These are phyloP conservation scores for slime mould (Dictyostelium discoideum) DNA, from an alignment of 78 protist species.

Conservation along the genomic window dicty_2.7 NC_007091.3:1417501-1418000, in stretches of 20 bases:
- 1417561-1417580: slow-evolving; percentile 21
- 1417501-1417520: slow-evolving; percentile 44
- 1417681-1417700: background rate
- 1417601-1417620: slow-evolving; percentile 39
- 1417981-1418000: too few relatives aligned
- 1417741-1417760: background rate
- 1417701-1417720: background rate
- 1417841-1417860: slow-evolving; percentile 33
- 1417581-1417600: slow-evolving; percentile 15
- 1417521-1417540: slow-evolving; percentile 11
- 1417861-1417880: slow-evolving; percentile 58
- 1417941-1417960: background rate
- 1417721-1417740: background rate
- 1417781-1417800: background rate
- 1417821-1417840: slow-evolving; percentile 40
- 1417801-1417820: slow-evolving; percentile 18
- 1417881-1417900: background rate
- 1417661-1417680: too few relatives aligned
- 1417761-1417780: slow-evolving; percentile 33
- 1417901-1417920: slow-evolving; percentile 52
- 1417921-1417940: background rate
- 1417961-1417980: too few relatives aligned
- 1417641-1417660: background rate
- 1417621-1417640: slow-evolving; percentile 4
- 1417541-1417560: slow-evolving; percentile 62